Base-by-base conservation (phyloP, 2,329 filamentous ascomycete species). In the Ascomycota sp. region DNA sequence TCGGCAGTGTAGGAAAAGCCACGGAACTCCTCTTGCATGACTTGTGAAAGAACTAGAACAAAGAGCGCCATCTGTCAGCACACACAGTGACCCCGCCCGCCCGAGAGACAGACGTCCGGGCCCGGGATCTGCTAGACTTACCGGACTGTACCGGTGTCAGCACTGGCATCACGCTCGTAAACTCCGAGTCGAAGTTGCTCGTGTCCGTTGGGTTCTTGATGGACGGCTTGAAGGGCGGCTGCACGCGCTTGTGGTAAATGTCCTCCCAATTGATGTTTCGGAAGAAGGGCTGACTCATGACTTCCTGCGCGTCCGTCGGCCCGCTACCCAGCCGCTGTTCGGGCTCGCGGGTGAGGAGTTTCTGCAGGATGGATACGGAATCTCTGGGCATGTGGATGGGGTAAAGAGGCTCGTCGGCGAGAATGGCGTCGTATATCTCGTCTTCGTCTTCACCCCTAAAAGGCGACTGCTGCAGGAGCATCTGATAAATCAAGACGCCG, bases 241-340 rank as follows among this genome's bases (percentile, higher is more conserved):
- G 68, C 13, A 94, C 72, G 23, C 82, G 71, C 69, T 95, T 98
- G 58, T 94, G 70, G 53, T 94, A 95, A 36, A 98, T 83, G 48
- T 98, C 89, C 40, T 98, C 89, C 89, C 89, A 98, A 56, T 89
- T 92, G 51, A 95, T 80, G 50, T 89, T 92, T 36, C 83, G 68
- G 63, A 98, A 98, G 64, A 98, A 98, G 1, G 89, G 81, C 52
- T 98, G 89, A 48, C 75, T 91, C 89, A 98, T 98, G 47, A 98
- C 78, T 55, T 98, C 89, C 54, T 95, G 85, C 3, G 89, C 89
- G 55, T 98, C 89, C 1, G 89, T 95, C 3, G 89, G 86, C 4
- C 89, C 89, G 40, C 82, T 91, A 37, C 89, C 89, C 20, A 98
- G 67, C 40, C 89, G 75, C 47, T 89, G 67, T 44, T 95, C 89